Evolutionary conservation across 2,329 filamentous ascomycete species (phyloP), one percentile per base, ranked within the genome.

Genomic region (Aspergillus unguis): DNA sequence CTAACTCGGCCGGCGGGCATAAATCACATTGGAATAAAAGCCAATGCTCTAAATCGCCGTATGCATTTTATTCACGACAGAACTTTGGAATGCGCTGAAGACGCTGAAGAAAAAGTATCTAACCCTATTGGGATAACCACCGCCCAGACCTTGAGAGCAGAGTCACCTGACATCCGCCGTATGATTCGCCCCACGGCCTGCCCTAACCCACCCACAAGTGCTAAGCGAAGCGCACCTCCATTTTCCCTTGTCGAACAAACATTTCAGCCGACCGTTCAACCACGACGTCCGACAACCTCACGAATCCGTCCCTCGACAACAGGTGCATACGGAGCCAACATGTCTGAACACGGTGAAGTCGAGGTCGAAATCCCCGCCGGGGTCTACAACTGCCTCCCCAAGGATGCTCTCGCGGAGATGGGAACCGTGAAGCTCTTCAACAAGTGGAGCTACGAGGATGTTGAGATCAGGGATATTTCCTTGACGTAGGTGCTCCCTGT

Each of bases 401-500:
- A 95, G 86, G 91, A 96, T 66, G 87, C 95, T 75, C 82, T 85
- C 72, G 82, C 85, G 71, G 90, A 95, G 81, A 86, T 94, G 80
- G 92, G 91, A 79, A 87, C 83, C 80, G 84, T 94, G 77, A 95
- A 95, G 87, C 85, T 96, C 71, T 95, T 96, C 86, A 95, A 94
- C 87, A 95, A 95, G 81, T 96, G 92, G 86, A 86, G 80, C 80
- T 99, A 97, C 81, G 94, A 94, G 77, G 90, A 97, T 86, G 92
- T 99, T 75, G 94, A 99, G 85, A 94, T 99, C 80, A 87, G 92
- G 79, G 94, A 99, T 78, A 97, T 99, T 82, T 99, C 94, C 72
- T 85, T 99, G 82, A 97, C 92, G 94, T 99, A 95, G 82, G 90
- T 77, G 69, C 48, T 51, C 59, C 58, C 43, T 67, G 64, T 63